A percentile compares a stretch with the other conserved stretches of the same genome.
Evolutionary conservation across 192 early-diverging fungal species (phyloP).

Genomic region (Podila horticola): DNA sequence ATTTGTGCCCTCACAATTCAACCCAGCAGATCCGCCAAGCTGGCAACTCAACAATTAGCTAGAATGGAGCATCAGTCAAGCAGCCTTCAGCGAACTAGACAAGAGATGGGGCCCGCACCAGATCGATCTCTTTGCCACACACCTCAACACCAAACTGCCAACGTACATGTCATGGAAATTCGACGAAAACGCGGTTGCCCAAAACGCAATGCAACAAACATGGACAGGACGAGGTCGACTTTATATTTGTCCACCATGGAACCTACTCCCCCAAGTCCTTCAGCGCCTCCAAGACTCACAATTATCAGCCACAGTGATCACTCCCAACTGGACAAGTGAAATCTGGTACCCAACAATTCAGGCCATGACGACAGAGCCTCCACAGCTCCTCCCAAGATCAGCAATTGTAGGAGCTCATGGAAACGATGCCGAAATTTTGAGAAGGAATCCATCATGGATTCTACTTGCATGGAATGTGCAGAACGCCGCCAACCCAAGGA

Average conservation of each 20-base stretch:
- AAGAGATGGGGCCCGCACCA: slow-evolving; percentile 31
- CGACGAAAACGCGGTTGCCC: slow-evolving; percentile 14
- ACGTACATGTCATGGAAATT: slow-evolving; percentile 32
- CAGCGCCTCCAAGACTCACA: slow-evolving; percentile 7
- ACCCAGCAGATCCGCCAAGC: slow-evolving; percentile 37
- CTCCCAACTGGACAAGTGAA: slow-evolving; percentile 23
- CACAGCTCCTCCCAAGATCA: not conserved
- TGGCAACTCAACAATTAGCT: slow-evolving; percentile 13
- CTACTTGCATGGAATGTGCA: slow-evolving; percentile 17
- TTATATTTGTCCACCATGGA: slow-evolving; percentile 43
- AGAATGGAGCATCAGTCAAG: slow-evolving; percentile 31
- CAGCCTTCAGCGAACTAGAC: slow-evolving; percentile 7
- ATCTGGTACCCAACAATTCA: slow-evolving; percentile 19
- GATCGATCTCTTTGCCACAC: slow-evolving; percentile 35
- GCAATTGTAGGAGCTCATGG: slow-evolving; percentile 9
- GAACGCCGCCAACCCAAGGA: too few species aligned
- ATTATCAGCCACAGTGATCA: slow-evolving; percentile 23
- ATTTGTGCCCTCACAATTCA: slow-evolving; percentile 26
- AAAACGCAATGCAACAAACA: slow-evolving; percentile 22
- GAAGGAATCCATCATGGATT: slow-evolving; percentile 13
- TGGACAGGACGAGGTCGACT: slow-evolving; percentile 19
- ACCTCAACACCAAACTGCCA: slow-evolving; percentile 21
- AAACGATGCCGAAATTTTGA: slow-evolving; percentile 11
- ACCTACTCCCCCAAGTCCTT: slow-evolving; percentile 19
- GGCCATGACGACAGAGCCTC: not conserved